Base-by-base conservation (phyloP, 371 early-diverging fungal species). In the Mucor plumbeus region DNA sequence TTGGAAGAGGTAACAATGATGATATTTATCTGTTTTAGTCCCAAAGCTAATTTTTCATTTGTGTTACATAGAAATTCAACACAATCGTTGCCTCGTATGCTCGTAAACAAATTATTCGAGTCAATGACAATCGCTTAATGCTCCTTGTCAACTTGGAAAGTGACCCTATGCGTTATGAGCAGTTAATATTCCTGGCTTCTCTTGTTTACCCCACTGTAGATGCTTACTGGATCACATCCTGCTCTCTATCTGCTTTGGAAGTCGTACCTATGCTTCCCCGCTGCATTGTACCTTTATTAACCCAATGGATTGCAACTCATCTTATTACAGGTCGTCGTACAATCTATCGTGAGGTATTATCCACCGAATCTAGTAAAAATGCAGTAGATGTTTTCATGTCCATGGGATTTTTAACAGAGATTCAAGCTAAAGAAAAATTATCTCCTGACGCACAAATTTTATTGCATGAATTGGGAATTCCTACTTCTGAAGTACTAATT, bases 251-350 rank as follows among this genome's bases (percentile, higher is more conserved):
- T 10, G 84, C 81, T 2, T 63, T 84, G 31, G 84, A 81, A 55
- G 77, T 71, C 6, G 81, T 84, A 0, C 84, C 84, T 8, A 81
- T 78, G 70, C 50, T 84, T 14, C 84, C 84, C 10, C 67, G 81
- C 0, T 76, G 81, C 40, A 80, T 81, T 57, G 76, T 81, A 1
- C 84, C 84, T 31, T 55, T 77, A 21, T 61, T 83, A 1, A 65
- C 75, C 0, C 84, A 83, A 59, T 83, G 84, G 84, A 83, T 83
- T 59, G 84, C 84, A 0, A 81, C 84, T 0, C 84, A 83, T 64
- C 55, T 83, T 35, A 79, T 83, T 36, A 76, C 78, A 0, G 80
- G 81, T 33, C 69, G 84, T 33, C 68, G 84, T 8, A 83, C 84
- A 3, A 76, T 79, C 21, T 83, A 79, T 55, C 79, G 84, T 47